phyloP scores from a whole-genome alignment of 768 basidiomycete genomes.

The Neoboletus magnificus region DNA sequence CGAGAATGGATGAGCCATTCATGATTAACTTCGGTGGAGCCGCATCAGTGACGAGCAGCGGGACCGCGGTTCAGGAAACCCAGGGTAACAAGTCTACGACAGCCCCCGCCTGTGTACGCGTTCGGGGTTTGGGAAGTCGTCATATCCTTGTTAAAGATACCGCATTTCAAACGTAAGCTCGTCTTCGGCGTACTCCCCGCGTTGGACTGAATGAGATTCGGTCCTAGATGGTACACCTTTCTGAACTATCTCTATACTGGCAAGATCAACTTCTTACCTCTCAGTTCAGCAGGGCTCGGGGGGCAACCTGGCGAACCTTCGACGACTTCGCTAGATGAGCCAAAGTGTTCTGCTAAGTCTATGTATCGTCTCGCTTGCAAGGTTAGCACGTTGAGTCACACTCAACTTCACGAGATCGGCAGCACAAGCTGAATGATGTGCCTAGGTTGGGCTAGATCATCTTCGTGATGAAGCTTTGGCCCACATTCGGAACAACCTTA shows the following conservation, averaged over 20 bases:
- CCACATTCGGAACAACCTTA: constrained; percentile 15
- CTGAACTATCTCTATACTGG: constrained; percentile 40
- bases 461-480: constrained; percentile 18
- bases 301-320: background rate
- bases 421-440: background rate
- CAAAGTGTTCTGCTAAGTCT: constrained; percentile 40
- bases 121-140: constrained; percentile 4
- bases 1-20: background rate
- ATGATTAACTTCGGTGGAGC: background rate
- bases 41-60: background rate
- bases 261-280: constrained; percentile 31
- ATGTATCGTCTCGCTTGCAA: constrained; percentile 43
- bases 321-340: background rate
- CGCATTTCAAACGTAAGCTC: constrained; percentile 25
- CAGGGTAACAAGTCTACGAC: background rate
- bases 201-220: background rate
- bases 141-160: constrained; percentile 24
- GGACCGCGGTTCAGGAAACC: background rate
- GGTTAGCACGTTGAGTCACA: constrained; percentile 16
- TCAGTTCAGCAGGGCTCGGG: constrained; percentile 19
- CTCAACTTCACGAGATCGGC: too few relatives aligned
- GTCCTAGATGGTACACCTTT: constrained; percentile 36
- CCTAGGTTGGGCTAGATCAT: constrained; percentile 19
- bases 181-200: background rate
- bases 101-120: background rate